A percentile compares a stretch with the other conserved stretches of the same genome.
Evolutionary conservation across 2,329 filamentous ascomycete species (phyloP).

Genomic region (Nannizziopsis barbatae): DNA sequence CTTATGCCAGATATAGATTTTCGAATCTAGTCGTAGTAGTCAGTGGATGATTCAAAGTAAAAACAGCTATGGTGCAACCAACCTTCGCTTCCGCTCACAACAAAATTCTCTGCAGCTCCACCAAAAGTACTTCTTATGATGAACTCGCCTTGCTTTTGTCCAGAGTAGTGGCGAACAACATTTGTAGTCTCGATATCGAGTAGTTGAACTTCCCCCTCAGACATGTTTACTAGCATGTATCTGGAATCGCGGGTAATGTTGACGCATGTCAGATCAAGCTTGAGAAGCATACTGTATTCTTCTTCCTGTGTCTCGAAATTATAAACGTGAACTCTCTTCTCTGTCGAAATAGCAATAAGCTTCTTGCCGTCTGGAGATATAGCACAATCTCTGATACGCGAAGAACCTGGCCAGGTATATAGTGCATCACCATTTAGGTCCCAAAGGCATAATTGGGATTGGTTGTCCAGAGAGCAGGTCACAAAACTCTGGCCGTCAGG

Average conservation of each 20-base stretch:
- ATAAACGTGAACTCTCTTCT: slow-evolving; percentile 65
- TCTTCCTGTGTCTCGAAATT: slow-evolving; percentile 64
- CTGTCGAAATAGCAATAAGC: slow-evolving; percentile 65
- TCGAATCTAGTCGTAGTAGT: slow-evolving; percentile 41
- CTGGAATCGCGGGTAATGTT: slow-evolving; percentile 71
- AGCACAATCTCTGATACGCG: slow-evolving; percentile 74
- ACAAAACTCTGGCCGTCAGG: slow-evolving; percentile 67
- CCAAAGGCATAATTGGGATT: slow-evolving; percentile 59
- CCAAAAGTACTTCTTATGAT: slow-evolving; percentile 78
- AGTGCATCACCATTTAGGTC: slow-evolving; percentile 51
- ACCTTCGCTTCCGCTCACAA: slow-evolving; percentile 87
- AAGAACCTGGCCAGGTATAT: slow-evolving; percentile 56
- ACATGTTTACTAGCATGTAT: slow-evolving; percentile 70
- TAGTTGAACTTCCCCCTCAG: slow-evolving; percentile 63
- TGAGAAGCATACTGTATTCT: slow-evolving; percentile 60
- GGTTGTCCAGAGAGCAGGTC: slow-evolving; percentile 62
- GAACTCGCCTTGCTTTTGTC: slow-evolving; percentile 62
- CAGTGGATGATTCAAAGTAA: slow-evolving; percentile 15
- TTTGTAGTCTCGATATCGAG: slow-evolving; percentile 64
- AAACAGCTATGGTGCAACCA: slow-evolving; percentile 21
- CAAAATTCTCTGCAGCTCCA: slow-evolving; percentile 82
- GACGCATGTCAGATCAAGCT: slow-evolving; percentile 63
- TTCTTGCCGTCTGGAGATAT: slow-evolving; percentile 69
- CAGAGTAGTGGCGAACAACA: slow-evolving; percentile 62
- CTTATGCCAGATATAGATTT: slow-evolving; percentile 84